Percentiles rank a stretch among this genome's conserved stretches.
Evolutionary conservation across 768 basidiomycete species (phyloP).

Genomic region (Mycena rosella): DNA sequence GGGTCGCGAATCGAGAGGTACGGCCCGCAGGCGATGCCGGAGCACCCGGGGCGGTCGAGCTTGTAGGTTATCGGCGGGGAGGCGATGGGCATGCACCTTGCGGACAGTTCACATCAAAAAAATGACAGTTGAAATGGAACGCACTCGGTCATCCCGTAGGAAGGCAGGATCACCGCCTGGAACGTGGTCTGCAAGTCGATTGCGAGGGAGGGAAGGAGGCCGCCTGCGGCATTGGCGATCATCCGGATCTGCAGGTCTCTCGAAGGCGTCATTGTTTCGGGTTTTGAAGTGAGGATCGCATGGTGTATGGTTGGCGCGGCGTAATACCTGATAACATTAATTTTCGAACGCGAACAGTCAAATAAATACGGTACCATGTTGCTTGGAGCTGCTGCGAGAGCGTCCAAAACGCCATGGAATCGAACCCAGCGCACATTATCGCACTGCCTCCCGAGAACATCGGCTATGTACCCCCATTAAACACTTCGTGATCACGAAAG

Average conservation of each 20-base stretch:
- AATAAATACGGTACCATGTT: slow-evolving; percentile 59
- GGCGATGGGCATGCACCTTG: slow-evolving; percentile 65
- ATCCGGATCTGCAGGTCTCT: slow-evolving; percentile 56
- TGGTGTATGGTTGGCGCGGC: slow-evolving; percentile 65
- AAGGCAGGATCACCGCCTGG: slow-evolving; percentile 65
- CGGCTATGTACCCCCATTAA: slow-evolving; percentile 50
- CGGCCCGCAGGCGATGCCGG: slow-evolving; percentile 61
- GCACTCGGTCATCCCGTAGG: slow-evolving; percentile 70
- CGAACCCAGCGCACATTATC: slow-evolving; percentile 68
- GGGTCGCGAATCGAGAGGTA: slow-evolving; percentile 59
- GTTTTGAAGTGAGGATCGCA: slow-evolving; percentile 57
- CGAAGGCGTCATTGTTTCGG: slow-evolving; percentile 45
- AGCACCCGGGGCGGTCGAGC: slow-evolving; percentile 61
- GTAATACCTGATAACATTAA: slow-evolving; percentile 55
- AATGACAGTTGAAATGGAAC: neutral
- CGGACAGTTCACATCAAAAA: neutral
- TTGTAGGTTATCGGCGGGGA: slow-evolving; percentile 57
- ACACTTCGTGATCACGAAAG: too few relatives aligned
- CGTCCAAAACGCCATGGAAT: slow-evolving; percentile 64
- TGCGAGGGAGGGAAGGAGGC: slow-evolving; percentile 65
- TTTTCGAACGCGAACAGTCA: neutral
- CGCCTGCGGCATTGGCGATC: slow-evolving; percentile 65
- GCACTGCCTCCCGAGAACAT: slow-evolving; percentile 65
- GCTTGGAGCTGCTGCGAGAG: slow-evolving; percentile 50
- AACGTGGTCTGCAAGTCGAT: slow-evolving; percentile 62